Evolutionary conservation across 352 stramenopile species (phyloP).

Genomic region (Globisporangium recalcitrans): DNA sequence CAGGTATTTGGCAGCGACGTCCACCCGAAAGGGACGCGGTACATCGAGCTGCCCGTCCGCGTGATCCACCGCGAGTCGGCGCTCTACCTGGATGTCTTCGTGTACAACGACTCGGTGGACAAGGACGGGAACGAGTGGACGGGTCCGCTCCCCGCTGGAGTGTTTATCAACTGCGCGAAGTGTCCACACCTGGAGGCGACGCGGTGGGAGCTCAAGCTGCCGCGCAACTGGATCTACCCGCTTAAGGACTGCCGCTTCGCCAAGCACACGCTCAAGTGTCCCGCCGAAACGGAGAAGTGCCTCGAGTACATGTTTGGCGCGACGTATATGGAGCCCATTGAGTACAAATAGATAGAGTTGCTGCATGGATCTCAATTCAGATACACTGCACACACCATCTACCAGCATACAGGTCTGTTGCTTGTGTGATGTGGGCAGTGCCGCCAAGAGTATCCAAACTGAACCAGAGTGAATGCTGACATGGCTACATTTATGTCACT

Average conservation of each 20-base stretch:
- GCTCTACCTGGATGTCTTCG: conserved; percentile 32
- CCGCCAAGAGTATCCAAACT: not conserved
- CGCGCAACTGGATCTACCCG: conserved; percentile 25
- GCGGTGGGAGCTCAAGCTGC: conserved; percentile 19
- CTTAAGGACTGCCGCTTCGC: conserved; percentile 22
- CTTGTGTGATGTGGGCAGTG: no score
- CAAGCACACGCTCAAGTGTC: conserved; percentile 19
- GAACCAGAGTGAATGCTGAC: not conserved
- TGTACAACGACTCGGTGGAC: conserved; percentile 22
- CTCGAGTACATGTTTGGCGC: conserved; percentile 24
- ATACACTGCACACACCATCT: not conserved
- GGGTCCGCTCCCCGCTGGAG: conserved; percentile 18
- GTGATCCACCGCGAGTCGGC: conserved; percentile 19
- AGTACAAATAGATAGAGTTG: not conserved
- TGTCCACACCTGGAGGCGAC: conserved; percentile 8
- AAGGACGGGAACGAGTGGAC: conserved; percentile 4
- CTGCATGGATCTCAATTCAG: not conserved
- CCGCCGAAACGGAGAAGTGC: conserved; percentile 18
- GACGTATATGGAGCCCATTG: not conserved
- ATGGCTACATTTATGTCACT: conserved; percentile 1
- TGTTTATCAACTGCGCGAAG: conserved; percentile 22
- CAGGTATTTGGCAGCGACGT: conserved; percentile 21
- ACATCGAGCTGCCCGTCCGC: conserved; percentile 21
- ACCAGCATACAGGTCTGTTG: no score
- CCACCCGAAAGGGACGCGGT: conserved; percentile 15